Evolutionary conservation across 192 early-diverging fungal genomes (phyloP), one percentile per base, ranked within the genome.

Genomic region (Coemansia sp.): DNA sequence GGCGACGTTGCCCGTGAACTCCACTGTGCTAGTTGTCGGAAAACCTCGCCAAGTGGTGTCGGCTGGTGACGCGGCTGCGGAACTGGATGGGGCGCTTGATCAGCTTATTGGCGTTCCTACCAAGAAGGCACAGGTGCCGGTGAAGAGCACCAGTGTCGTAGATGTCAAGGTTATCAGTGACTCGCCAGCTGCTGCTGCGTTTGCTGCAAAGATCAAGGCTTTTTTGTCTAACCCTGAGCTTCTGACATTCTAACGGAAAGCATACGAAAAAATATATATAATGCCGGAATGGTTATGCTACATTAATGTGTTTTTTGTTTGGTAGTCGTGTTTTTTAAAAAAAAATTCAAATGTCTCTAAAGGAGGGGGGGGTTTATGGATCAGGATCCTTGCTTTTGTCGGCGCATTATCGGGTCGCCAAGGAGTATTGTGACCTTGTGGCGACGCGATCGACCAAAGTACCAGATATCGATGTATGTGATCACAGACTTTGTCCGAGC

Each of bases 1-100:
- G 1, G 57, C 17, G 84, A 86, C 68, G 84, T 88, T 79, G 28
- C 71, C 73, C 52, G 79, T 81, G 8, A 86, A 85, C 15, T 72
- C 89, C 2, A 66, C 83, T 0, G 90, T 92, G 32, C 75, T 93
- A 41, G 87, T 89, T 60, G 87, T 92, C 36, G 90, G 92, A 73
- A 51, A 60, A 37, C 77, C 76, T 4, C 60, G 68, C 15, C 51
- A 43, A 3, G 73, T 70, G 4, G 75, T 81, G 5, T 75, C 78
- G 5, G n/a, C 70, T 9, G 67, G 67, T 5, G 72, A 61, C 4
- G 75, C 78, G 12, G 43, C 14, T 12, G 67, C 65, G 1, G 76
- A 55, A 1, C 59, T 81, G 36, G 76, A 74, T 37, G 51, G 63
- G 51, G 76, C 76, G 11, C 71, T 85, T 0, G 63, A 75, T 36